A percentile compares a stretch with the other conserved stretches of the same genome.
Evolutionary conservation across 208 protist species (phyloP).

Genomic region (Trypanosoma cruzi): DNA sequence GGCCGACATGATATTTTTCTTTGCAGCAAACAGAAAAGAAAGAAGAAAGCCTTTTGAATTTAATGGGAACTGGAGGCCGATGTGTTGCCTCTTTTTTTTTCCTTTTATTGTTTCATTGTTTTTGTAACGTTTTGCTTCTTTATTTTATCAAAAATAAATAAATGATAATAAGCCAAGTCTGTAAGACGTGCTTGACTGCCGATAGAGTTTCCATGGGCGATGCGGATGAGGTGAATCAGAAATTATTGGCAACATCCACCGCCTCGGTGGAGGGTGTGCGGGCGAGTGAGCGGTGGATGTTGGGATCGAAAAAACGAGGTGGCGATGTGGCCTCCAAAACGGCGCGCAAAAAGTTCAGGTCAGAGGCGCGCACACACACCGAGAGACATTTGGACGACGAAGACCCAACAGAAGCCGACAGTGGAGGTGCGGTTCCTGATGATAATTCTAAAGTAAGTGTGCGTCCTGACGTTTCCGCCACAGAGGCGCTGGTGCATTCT

Average conservation of each 20-base stretch:
- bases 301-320: conserved; percentile 29
- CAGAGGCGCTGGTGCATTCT: conserved; percentile 38
- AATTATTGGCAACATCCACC: conserved; percentile 50
- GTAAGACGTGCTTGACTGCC: not conserved
- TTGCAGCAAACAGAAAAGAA: too few species aligned
- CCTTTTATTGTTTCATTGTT: not conserved
- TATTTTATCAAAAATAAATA: not conserved
- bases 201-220: not conserved
- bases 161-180: not conserved
- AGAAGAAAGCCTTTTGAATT: too few species aligned
- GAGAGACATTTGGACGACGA: conserved; percentile 26
- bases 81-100: too few species aligned
- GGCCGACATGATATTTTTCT: too few species aligned
- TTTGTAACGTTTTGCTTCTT: not conserved
- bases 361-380: not conserved
- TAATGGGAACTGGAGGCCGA: too few species aligned
- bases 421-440: not conserved
- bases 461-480: not conserved
- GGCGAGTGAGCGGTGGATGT: conserved; percentile 34
- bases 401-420: conserved; percentile 19
- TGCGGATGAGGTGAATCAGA: conserved; percentile 52
- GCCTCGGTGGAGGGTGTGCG: conserved; percentile 36
- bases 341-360: not conserved
- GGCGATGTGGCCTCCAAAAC: not conserved
- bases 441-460: conserved; percentile 13